phyloP scores from a whole-genome alignment of 495 filamentous ascomycete species.

The Lasiosphaeris hirsuta region DNA sequence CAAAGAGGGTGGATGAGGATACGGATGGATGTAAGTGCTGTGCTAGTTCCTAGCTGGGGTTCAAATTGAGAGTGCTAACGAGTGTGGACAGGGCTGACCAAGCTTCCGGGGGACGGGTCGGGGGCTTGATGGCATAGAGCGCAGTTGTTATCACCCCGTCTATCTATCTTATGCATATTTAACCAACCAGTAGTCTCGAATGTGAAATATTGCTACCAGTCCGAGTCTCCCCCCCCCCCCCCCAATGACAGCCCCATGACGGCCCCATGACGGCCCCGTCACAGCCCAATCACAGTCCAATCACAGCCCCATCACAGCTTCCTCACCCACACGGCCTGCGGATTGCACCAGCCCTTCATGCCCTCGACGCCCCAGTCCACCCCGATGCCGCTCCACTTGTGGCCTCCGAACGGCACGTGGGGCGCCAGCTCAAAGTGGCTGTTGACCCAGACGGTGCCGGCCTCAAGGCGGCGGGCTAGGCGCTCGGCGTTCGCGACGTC shows the following conservation, averaged over 20 bases:
- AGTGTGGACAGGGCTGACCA: background rate
- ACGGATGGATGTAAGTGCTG: slow-evolving; percentile 42
- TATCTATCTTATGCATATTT: no score
- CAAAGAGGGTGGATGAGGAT: slow-evolving; percentile 36
- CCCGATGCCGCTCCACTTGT: slow-evolving; percentile 57
- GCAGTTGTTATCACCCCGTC: no score
- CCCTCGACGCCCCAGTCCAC: slow-evolving; percentile 52
- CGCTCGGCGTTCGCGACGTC: slow-evolving; percentile 47
- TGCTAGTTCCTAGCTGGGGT: no score
- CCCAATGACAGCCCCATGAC: no score
- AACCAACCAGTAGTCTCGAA: no score
- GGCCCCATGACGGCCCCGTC: no score
- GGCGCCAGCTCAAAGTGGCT: slow-evolving; percentile 34
- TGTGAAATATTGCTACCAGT: no score
- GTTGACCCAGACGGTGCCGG: slow-evolving; percentile 59
- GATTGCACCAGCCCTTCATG: slow-evolving; percentile 49
- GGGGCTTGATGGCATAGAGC: no score
- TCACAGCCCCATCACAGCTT: slow-evolving; percentile 13
- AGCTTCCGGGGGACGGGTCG: background rate
- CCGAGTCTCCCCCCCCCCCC: no score
- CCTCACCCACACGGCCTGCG: slow-evolving; percentile 29
- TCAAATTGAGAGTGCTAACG: no score
- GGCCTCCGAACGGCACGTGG: slow-evolving; percentile 51
- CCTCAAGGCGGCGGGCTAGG: slow-evolving; percentile 47
- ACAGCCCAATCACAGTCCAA: no score